Conservation (phyloP, 2,329 filamentous ascomycete genomes). For the Dryadomyces quercivorus region DNA sequence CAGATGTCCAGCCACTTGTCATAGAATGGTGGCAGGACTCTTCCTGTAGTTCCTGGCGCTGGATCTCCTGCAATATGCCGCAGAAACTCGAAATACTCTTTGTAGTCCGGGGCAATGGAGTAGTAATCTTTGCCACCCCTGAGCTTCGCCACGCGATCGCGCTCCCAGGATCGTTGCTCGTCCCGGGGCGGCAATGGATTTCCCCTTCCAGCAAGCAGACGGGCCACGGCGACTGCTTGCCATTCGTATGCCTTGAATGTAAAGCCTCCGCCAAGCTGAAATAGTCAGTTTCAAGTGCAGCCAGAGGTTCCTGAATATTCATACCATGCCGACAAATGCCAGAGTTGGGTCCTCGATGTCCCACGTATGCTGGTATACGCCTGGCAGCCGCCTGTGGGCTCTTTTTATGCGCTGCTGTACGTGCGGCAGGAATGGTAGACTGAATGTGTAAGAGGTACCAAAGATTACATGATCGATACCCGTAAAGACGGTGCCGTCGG, state of each 20-base stretch:
- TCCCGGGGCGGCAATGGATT: slow-evolving; percentile 30
- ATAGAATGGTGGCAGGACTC: slow-evolving; percentile 3
- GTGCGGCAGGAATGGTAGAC: slow-evolving; percentile 44
- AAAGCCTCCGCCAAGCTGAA: slow-evolving; percentile 34
- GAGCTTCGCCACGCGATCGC: slow-evolving; percentile 34
- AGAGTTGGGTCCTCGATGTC: slow-evolving; percentile 40
- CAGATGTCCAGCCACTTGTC: neutral
- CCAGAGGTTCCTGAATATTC: too few relatives aligned
- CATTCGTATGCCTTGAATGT: slow-evolving; percentile 59
- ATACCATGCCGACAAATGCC: slow-evolving; percentile 40
- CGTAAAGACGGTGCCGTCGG: slow-evolving; percentile 37
- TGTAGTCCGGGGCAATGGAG: slow-evolving; percentile 47
- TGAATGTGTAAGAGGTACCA: slow-evolving; percentile 54
- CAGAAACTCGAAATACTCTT: slow-evolving; percentile 49
- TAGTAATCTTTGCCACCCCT: slow-evolving; percentile 46
- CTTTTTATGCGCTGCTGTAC: slow-evolving; percentile 31
- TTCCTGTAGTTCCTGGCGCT: neutral
- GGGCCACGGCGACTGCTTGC: slow-evolving; percentile 50
- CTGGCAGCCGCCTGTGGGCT: slow-evolving; percentile 28
- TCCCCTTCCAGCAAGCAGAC: slow-evolving; percentile 41
- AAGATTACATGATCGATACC: slow-evolving; percentile 53
- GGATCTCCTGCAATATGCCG: slow-evolving; percentile 33
- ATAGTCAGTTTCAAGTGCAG: too few relatives aligned
- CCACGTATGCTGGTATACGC: slow-evolving; percentile 45
- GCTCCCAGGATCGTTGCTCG: slow-evolving; percentile 46